phyloP scores from a whole-genome alignment of 1,139 yeast species.

The Taphrina betulina region DNA sequence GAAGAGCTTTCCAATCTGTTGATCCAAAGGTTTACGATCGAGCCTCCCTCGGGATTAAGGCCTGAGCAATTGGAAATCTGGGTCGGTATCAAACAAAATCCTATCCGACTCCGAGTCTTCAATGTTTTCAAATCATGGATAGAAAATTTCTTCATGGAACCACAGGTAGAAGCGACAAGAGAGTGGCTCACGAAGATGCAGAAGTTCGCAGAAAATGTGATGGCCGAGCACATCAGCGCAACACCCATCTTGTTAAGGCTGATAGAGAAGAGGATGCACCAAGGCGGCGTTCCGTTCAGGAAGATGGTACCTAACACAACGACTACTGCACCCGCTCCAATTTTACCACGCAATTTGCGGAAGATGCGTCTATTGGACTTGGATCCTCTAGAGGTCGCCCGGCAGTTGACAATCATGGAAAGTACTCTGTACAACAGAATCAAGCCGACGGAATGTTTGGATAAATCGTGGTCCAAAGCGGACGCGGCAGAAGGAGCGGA shows the following conservation, averaged over 20 bases:
- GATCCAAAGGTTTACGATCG: constrained; percentile 64
- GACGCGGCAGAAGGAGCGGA: constrained; percentile 53
- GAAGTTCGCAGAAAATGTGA: constrained; percentile 54
- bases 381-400: constrained; percentile 73
- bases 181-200: constrained; percentile 47
- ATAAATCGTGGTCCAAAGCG: constrained; percentile 55
- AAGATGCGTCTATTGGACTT: constrained; percentile 54
- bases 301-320: constrained; percentile 37
- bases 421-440: constrained; percentile 66
- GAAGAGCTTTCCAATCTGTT: constrained; percentile 62
- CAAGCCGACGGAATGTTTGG: constrained; percentile 70
- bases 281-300: constrained; percentile 33
- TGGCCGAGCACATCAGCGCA: constrained; percentile 36
- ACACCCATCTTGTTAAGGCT: constrained; percentile 35
- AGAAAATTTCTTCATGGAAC: constrained; percentile 72
- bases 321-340: constrained; percentile 39
- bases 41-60: constrained; percentile 85
- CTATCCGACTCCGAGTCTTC: constrained; percentile 68
- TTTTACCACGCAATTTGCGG: constrained; percentile 36
- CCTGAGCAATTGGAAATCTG: constrained; percentile 80
- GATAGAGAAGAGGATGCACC: constrained; percentile 36
- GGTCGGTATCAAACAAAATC: constrained; percentile 65
- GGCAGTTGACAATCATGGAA: constrained; percentile 78
- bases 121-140: constrained; percentile 69
- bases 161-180: constrained; percentile 47